Evolutionary conservation across 2,329 filamentous ascomycete species (phyloP).

Genomic region (Ophidiomyces ophidiicola): DNA sequence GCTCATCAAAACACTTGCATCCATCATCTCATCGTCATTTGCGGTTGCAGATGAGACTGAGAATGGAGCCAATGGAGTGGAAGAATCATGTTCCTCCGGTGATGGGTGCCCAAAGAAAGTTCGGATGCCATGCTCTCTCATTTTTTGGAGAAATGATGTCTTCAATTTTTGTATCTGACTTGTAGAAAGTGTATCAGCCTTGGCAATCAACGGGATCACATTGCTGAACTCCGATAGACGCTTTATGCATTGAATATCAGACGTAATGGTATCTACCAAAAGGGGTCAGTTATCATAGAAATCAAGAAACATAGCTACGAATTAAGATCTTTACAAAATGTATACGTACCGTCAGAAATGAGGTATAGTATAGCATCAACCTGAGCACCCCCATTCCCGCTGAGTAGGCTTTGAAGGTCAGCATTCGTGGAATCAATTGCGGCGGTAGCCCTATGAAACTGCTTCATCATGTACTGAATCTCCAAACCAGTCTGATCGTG

Average conservation of each 20-base stretch:
- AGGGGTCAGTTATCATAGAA: slow-evolving; percentile 11
- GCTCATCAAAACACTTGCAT: slow-evolving; percentile 86
- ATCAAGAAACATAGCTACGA: not conserved
- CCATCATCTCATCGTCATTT: slow-evolving; percentile 70
- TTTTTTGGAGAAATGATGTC: slow-evolving; percentile 31
- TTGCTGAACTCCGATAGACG: slow-evolving; percentile 64
- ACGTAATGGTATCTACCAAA: slow-evolving; percentile 42
- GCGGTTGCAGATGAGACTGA: slow-evolving; percentile 63
- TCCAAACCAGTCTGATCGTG: slow-evolving; percentile 47
- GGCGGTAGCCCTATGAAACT: slow-evolving; percentile 51
- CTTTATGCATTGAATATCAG: slow-evolving; percentile 60
- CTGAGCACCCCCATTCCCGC: slow-evolving; percentile 68
- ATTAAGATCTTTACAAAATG: not conserved
- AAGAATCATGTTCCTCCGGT: slow-evolving; percentile 17
- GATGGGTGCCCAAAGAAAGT: slow-evolving; percentile 41
- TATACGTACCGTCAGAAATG: slow-evolving; percentile 52
- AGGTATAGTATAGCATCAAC: slow-evolving; percentile 81
- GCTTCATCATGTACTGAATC: slow-evolving; percentile 59
- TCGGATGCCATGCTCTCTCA: slow-evolving; percentile 41
- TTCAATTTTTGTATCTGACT: slow-evolving; percentile 50
- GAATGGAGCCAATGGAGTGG: slow-evolving; percentile 44
- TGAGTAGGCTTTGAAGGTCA: slow-evolving; percentile 65
- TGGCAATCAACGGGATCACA: slow-evolving; percentile 69
- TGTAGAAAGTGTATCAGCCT: slow-evolving; percentile 55
- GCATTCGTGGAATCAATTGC: slow-evolving; percentile 53